Evolutionary conservation across 2,329 filamentous ascomycete species (phyloP), one percentile per base, ranked within the genome.

Genomic region (Dothistroma septosporum): DNA sequence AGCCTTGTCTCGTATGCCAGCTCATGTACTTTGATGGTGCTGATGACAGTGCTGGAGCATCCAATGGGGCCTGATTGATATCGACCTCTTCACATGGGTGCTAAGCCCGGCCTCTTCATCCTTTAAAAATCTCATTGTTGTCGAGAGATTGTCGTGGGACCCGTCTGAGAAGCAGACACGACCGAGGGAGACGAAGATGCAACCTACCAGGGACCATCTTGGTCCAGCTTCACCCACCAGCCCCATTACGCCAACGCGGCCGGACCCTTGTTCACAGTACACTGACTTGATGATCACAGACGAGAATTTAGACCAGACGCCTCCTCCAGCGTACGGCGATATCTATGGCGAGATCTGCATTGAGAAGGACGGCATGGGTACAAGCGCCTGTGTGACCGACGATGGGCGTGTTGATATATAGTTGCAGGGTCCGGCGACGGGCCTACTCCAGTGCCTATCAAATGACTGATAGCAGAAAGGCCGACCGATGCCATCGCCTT

Each of bases 341-440:
- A 67, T 72, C n/a, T 74, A 74, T 57, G 74, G 75, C 53, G 63
- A 68, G 22, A 69, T 78, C 33, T 63, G 71, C 37, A 72, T 75
- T 62, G 71, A 74, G 35, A 72, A 76, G 63, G 71, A 72, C 57
- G 75, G 74, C 14, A 70, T 77, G 55, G 72, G 73, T 54, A 77
- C 76, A 47, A 72, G 75, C 48, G 76, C 76, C 0, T 66, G 65
- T 48, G 69, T 78, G n/a, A 70, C 71, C 46, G 89, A 84, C 62
- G 88, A 92, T 76, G 90, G 90, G 22, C 85, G 90, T 70, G 82
- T 94, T 68, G 86, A 91, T 70, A 91, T n/a, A 82, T 83, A 78
- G 75, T 84, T 1, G 78, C 79, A 9, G 70, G 72, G 54, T 76
- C 80, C 1, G 79, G 79, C 5, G 81, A 81, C 28, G 82, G 82